Evolutionary conservation across 768 basidiomycete genomes (phyloP), one percentile per base, ranked within the genome.

Genomic region (Sistotremastrum niveocremeum): DNA sequence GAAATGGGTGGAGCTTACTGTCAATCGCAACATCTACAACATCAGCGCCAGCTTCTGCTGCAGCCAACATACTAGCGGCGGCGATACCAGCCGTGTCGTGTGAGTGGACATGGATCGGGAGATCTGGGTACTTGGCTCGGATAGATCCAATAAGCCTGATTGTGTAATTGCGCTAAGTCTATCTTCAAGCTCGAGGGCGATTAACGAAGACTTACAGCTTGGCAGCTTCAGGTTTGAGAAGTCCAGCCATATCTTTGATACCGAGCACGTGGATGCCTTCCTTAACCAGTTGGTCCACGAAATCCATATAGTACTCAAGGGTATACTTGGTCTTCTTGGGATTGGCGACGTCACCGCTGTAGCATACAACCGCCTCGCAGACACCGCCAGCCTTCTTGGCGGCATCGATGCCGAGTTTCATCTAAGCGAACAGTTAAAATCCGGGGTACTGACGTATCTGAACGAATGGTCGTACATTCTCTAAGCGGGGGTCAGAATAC

Each of bases 301-400:
- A 90, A 69, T 95, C 81, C 49, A 99, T 77, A 66, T 99, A 99
- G 69, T 99, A 99, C 61, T 94, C 70, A 38, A 99, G 72, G 10
- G 93, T 98, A 68, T 99, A 99, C 67, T 99, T 99, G 50, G 74
- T 89, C 67, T 93, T 89, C 65, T 84, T 91, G 45, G 88, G 81
- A 67, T 77, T 87, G 36, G 91, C 93, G 41, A 95, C 84, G 60
- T 99, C 95, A 50, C 95, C 95, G 53, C 87, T 93, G 73, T 99
- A 99, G 70, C 95, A 99, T 54, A 94, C 87, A 48, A 88, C 89
- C 38, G 88, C 95, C 64, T 99, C 95, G 49, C 84, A 82, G 42
- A 99, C 95, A 72, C 95, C 95, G 48, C 95, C 95, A 33, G 95
- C 95, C 65, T 95, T 95, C 79, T 98, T 99, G 49, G 95, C 95